These are phyloP conservation scores for Penicillium soppii DNA, from an alignment of 495 filamentous ascomycete species.

Conservation along the genomic window DNA sequence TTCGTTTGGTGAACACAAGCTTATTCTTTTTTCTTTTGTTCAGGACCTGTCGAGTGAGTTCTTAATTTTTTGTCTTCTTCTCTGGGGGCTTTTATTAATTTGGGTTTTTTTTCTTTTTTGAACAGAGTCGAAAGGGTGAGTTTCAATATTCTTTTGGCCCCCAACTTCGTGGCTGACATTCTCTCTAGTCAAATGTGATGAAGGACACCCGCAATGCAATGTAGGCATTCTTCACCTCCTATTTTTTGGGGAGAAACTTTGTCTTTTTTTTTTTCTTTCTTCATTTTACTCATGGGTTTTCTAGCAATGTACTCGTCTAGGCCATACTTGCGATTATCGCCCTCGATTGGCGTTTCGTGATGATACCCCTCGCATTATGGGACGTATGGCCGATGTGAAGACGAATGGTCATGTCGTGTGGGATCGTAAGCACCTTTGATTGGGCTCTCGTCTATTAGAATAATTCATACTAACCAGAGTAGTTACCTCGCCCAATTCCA, in stretches of 20 bases:
- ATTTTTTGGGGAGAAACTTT: not conserved
- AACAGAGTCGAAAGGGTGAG: slow-evolving; percentile 53
- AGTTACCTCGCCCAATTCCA: slow-evolving; percentile 27
- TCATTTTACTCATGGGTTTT: slow-evolving; percentile 10
- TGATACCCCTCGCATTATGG: slow-evolving; percentile 54
- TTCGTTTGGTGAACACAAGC: not conserved
- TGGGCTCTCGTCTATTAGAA: not conserved
- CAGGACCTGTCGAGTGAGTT: slow-evolving; percentile 53
- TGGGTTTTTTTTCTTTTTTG: slow-evolving; percentile 7
- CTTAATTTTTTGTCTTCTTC: not conserved
- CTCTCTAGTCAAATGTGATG: slow-evolving; percentile 50
- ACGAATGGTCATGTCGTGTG: slow-evolving; percentile 49
- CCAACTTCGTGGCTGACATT: slow-evolving; percentile 17
- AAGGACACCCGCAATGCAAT: slow-evolving; percentile 52
- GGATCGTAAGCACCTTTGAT: slow-evolving; percentile 45
- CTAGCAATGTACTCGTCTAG: slow-evolving; percentile 56
- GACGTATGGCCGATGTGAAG: slow-evolving; percentile 55
- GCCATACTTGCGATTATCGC: slow-evolving; percentile 58
- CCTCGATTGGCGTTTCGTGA: slow-evolving; percentile 56
- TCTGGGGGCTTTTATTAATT: not conserved
- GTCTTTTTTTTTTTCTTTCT: no score
- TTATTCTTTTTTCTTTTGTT: slow-evolving; percentile 2
- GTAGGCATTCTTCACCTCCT: slow-evolving; percentile 30
- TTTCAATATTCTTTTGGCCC: not conserved
- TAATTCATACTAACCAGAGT: slow-evolving; percentile 9